Evolutionary conservation across 2,329 filamentous ascomycete species (phyloP), one percentile per base, ranked within the genome.

Genomic region (Exophiala bonariae): DNA sequence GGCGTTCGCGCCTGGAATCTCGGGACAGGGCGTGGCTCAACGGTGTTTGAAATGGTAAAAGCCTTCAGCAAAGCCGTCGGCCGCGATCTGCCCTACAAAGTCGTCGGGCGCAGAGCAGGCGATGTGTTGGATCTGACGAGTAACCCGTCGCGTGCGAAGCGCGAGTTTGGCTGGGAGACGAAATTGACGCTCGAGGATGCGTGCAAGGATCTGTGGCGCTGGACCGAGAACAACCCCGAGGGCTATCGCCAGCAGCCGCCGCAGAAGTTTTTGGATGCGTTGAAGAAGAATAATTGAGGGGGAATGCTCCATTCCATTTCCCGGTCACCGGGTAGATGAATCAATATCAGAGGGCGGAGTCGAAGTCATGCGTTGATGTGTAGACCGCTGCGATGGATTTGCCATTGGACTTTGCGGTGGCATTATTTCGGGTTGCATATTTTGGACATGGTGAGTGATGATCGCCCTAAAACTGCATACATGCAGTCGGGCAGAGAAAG

Each of bases 1-100:
- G 93, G 93, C 47, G 87, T 96, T 58, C 87, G 89, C 67, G 91
- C 90, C 47, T 99, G 92, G 92, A 99, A 99, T 73, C 70, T 99
- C 59, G 95, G 95, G 49, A 96, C 91, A 1, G 93, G 93, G 52
- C 89, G 86, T 60, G 93, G 93, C 59, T 95, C 87, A 71, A 99
- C 93, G 17, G 93, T 99, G 47, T 93, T 91, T 65, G 91, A 99
- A 68, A 99, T 99, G 76, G 85, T 99, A 80, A 89, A 92, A 59
- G 91, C 93, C 44, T 99, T 99, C 75, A 87, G 84, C 72, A 72
- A 81, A 41, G 89, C 89, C 14, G 91, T 96, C 17, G 93, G 93
- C 53, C 86, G 83, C 41, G 83, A 93, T 47, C 79, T 99, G 19
- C 80, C 86, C 30, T 97, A 97, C 73, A 79, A 96, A 66, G 86